Evolutionary conservation across 2,329 filamentous ascomycete genomes (phyloP), one percentile per base, ranked within the genome.

Genomic region (Knufia fluminis): DNA sequence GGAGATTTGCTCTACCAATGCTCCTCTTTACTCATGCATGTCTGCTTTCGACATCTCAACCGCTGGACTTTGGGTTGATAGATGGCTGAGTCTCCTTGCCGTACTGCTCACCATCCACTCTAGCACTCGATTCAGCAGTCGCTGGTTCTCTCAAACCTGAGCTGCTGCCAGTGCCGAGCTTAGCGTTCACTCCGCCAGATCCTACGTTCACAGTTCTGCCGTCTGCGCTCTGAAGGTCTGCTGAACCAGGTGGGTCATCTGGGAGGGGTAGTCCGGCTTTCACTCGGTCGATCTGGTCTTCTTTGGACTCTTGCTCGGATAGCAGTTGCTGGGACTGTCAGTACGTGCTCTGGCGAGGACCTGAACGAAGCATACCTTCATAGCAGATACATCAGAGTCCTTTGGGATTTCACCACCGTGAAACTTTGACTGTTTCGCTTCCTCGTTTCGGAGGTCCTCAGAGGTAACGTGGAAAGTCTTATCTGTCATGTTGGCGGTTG

Each of bases 171-270:
- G 65, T 65, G 33, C 70, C 73, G 0, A 71, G 73, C 3, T 59
- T 57, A 46, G 70, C 75, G 57, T 76, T 64, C 1, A 73, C 58
- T 48, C 74, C 67, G 17, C 83, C 83, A 31, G 80, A 78, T 55
- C 83, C 83, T 42, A 86, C 79, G 62, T 86, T 84, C 62, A 86
- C 80, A 49, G 71, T 86, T 54, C 77, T 70, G 26, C 74, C 74
- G 60, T 91, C 85, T 45, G 77, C 72, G 0, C 83, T 86, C 64
- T 90, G 81, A 76, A 81, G 89, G 73, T 92, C 86, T 3, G 84
- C 85, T n/a, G 79, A 70, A n/a, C 68, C 71, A 1, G 85, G 85
- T 19, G 86, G 86, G 57, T 90, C 75, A 1, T 91, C 85, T 16
- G 86, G 87, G 45, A 90, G 78, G 46, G 85, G 85, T 26, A 94